A percentile compares a stretch with the other conserved stretches of the same genome.
Evolutionary conservation across 768 basidiomycete genomes (phyloP).

Genomic region (Rhodocollybia butyracea): DNA sequence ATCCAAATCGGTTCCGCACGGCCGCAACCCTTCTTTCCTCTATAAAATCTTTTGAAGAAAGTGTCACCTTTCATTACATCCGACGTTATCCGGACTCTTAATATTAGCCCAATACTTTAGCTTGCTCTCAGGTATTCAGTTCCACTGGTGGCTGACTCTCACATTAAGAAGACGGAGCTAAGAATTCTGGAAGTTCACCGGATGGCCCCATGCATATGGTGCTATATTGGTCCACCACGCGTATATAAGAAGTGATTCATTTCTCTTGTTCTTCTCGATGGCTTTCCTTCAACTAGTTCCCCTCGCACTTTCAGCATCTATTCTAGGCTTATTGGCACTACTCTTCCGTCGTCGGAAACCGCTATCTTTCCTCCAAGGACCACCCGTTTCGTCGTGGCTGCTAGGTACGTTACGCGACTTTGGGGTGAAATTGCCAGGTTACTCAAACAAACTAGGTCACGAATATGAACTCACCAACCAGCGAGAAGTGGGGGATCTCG

Average conservation of each 20-base stretch:
- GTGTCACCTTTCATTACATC: too few relatives aligned
- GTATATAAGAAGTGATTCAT: background rate
- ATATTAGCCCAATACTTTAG: too few relatives aligned
- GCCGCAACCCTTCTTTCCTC: too few relatives aligned
- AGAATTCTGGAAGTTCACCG: too few relatives aligned
- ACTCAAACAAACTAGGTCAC: background rate
- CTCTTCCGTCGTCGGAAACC: background rate
- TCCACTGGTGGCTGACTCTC: too few relatives aligned
- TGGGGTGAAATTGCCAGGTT: background rate
- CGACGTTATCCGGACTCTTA: too few relatives aligned
- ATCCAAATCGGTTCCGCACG: too few relatives aligned
- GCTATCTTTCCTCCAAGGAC: background rate
- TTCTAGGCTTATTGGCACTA: background rate
- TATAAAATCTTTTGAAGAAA: too few relatives aligned
- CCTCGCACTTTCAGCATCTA: background rate
- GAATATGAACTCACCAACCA: slow-evolving; percentile 9
- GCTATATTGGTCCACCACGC: too few relatives aligned
- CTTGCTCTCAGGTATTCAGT: too few relatives aligned
- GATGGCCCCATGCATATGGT: too few relatives aligned
- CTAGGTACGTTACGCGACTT: background rate
- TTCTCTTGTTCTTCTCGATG: background rate
- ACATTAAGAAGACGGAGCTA: too few relatives aligned
- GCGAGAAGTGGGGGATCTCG: background rate
- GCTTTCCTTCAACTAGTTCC: background rate
- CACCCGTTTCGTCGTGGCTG: background rate